phyloP scores from a whole-genome alignment of 2,329 filamentous ascomycete genomes.

The Chalaropsis ovoidea region DNA sequence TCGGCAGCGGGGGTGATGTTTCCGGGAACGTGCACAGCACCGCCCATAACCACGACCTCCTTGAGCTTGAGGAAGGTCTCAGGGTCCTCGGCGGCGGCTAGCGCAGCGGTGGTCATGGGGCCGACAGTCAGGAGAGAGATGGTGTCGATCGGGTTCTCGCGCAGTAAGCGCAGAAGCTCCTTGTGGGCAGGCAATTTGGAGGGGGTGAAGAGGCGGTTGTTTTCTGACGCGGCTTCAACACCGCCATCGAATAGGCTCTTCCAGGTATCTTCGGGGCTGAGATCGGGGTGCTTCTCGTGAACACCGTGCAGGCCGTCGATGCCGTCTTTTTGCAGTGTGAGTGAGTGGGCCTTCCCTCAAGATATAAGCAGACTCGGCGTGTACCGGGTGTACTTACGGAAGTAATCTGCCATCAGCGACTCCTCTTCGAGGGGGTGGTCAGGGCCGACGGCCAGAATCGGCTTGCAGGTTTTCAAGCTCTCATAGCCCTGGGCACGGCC shows the following conservation, averaged over 20 bases:
- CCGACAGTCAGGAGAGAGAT: slow-evolving; percentile 86
- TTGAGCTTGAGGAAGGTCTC: slow-evolving; percentile 82
- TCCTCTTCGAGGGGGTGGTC: slow-evolving; percentile 78
- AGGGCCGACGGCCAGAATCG: slow-evolving; percentile 76
- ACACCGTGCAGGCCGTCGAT: slow-evolving; percentile 67
- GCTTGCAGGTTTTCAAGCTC: slow-evolving; percentile 60
- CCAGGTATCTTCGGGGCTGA: slow-evolving; percentile 66
- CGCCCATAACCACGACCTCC: slow-evolving; percentile 93
- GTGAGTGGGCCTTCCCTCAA: neutral
- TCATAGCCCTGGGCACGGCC: slow-evolving; percentile 62
- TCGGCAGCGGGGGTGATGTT: slow-evolving; percentile 82
- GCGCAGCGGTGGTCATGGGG: slow-evolving; percentile 83
- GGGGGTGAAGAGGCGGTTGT: slow-evolving; percentile 58
- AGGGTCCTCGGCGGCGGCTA: slow-evolving; percentile 79
- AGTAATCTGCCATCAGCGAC: slow-evolving; percentile 70
- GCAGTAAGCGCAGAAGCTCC: slow-evolving; percentile 80
- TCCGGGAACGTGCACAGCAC: slow-evolving; percentile 65
- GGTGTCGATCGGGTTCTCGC: slow-evolving; percentile 69
- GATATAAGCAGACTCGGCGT: neutral
- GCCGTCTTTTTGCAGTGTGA: slow-evolving; percentile 46
- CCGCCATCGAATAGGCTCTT: slow-evolving; percentile 49
- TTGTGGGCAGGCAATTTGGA: slow-evolving; percentile 65
- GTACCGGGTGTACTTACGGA: slow-evolving; percentile 51
- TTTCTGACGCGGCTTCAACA: slow-evolving; percentile 33
- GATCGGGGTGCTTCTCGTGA: slow-evolving; percentile 62